phyloP scores from a whole-genome alignment of 2,329 filamentous ascomycete genomes.

The Akanthomyces muscarius region DNA sequence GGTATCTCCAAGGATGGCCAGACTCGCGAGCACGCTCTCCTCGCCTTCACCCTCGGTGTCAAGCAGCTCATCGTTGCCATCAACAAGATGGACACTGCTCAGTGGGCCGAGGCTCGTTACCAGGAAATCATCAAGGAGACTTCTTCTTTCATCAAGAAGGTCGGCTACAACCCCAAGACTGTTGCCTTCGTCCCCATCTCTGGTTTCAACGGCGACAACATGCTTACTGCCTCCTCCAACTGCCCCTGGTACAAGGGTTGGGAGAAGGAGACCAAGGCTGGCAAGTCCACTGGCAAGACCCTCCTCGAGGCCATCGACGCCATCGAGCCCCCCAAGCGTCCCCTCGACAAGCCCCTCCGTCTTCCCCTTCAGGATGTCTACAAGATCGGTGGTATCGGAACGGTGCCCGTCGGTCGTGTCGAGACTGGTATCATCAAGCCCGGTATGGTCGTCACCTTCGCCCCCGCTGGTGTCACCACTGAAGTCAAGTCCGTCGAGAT shows the following conservation, averaged over 20 bases:
- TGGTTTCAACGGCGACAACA: constrained; percentile 99
- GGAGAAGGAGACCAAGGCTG: constrained; percentile 92
- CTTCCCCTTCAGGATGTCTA: constrained; percentile 99
- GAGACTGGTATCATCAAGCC: constrained; percentile 97
- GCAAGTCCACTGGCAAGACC: constrained; percentile 89
- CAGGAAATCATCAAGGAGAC: constrained; percentile 99
- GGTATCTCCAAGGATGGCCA: constrained; percentile 99
- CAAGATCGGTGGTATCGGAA: constrained; percentile 99
- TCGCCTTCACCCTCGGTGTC: constrained; percentile 99
- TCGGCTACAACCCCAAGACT: constrained; percentile 99
- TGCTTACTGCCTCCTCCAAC: constrained; percentile 86
- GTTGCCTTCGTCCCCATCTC: constrained; percentile 99
- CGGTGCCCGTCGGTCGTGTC: constrained; percentile 99
- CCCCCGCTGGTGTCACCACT: constrained; percentile 97
- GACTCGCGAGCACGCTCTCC: constrained; percentile 99
- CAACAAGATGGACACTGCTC: constrained; percentile 99
- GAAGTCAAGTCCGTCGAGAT: constrained; percentile 99
- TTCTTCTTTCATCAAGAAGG: constrained; percentile 99
- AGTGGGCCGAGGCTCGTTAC: constrained; percentile 96
- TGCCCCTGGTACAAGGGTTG: constrained; percentile 99
- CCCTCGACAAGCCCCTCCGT: constrained; percentile 98
- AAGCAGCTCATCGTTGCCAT: constrained; percentile 99
- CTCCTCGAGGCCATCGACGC: constrained; percentile 98
- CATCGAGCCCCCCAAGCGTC: constrained; percentile 89
- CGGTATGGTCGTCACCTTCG: constrained; percentile 95